Evolutionary conservation across 768 basidiomycete genomes (phyloP).

Genomic region (Amanita inopinata): DNA sequence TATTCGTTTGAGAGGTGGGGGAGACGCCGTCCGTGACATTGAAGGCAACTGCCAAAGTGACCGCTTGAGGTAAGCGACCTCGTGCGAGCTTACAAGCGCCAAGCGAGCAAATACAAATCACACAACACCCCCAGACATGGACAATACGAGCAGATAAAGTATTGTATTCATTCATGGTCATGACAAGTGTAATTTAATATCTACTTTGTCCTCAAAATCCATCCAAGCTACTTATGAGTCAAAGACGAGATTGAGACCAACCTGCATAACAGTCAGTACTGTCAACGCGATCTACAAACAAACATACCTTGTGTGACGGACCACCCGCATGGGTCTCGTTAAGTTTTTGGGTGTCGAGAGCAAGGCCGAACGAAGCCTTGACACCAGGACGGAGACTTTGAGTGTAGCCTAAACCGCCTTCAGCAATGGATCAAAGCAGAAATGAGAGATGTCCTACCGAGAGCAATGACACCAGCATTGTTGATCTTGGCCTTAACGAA

Average conservation of each 20-base stretch:
- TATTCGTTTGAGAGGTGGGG: constrained; percentile 3
- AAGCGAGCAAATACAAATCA: too few species aligned
- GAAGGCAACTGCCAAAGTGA: not conserved
- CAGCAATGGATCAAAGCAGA: not conserved
- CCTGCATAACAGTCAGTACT: constrained; percentile 23
- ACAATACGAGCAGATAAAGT: not conserved
- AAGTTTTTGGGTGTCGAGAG: constrained; percentile 88
- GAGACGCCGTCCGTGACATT: not conserved
- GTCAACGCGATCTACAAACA: not conserved
- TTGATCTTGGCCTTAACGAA: constrained; percentile 99
- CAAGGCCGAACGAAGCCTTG: constrained; percentile 87
- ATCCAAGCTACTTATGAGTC: constrained; percentile 44
- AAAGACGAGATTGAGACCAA: constrained; percentile 68
- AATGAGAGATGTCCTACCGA: constrained; percentile 38
- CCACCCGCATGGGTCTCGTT: constrained; percentile 59
- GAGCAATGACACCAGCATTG: constrained; percentile 84
- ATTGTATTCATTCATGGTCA: constrained; percentile 2
- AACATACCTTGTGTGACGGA: constrained; percentile 65
- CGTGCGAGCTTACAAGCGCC: too few species aligned
- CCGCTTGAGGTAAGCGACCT: too few species aligned
- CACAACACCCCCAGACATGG: not conserved
- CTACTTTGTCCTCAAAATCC: constrained; percentile 1
- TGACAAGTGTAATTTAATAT: constrained; percentile 7
- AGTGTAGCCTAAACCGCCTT: constrained; percentile 60
- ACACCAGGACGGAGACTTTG: constrained; percentile 92